These are phyloP conservation scores for Penicillium concentricum DNA, from an alignment of 2,329 filamentous ascomycete genomes.

Conservation along the genomic window DNA sequence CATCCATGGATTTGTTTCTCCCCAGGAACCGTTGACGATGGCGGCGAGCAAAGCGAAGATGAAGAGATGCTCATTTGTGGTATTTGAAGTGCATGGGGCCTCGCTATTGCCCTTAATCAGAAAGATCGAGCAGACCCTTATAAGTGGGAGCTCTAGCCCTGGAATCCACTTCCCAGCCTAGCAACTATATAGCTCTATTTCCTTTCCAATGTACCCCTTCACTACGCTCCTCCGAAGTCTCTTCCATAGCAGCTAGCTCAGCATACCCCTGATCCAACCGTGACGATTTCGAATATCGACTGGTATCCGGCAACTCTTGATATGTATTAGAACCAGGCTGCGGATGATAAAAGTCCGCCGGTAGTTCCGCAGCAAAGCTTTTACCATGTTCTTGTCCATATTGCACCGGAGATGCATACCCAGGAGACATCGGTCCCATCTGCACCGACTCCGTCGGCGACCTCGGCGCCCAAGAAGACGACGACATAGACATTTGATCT, in stretches of 20 bases:
- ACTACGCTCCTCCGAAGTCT: not conserved
- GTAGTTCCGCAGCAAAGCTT: slow-evolving; percentile 12
- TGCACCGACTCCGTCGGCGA: slow-evolving; percentile 3
- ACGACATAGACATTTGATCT: slow-evolving; percentile 2
- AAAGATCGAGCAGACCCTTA: too few species aligned
- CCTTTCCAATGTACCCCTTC: not conserved
- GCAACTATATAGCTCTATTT: too few species aligned
- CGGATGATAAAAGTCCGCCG: slow-evolving; percentile 10
- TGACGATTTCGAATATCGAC: not conserved
- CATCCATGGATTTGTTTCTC: too few species aligned
- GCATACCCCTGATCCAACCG: not conserved
- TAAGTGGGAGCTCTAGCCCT: too few species aligned
- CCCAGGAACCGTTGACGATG: too few species aligned
- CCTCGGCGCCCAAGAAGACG: not conserved
- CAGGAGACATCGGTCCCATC: not conserved
- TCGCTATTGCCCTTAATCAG: too few species aligned
- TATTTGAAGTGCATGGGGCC: too few species aligned
- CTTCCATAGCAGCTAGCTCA: not conserved
- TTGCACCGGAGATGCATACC: not conserved
- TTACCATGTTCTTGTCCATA: not conserved
- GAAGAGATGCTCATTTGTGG: too few species aligned
- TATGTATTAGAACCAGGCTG: not conserved
- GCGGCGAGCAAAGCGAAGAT: too few species aligned
- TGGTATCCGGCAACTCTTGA: slow-evolving; percentile 4
- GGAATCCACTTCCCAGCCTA: too few species aligned